Conservation (phyloP, 2,329 filamentous ascomycete genomes). For the Emmonsiellopsis sp. region DNA sequence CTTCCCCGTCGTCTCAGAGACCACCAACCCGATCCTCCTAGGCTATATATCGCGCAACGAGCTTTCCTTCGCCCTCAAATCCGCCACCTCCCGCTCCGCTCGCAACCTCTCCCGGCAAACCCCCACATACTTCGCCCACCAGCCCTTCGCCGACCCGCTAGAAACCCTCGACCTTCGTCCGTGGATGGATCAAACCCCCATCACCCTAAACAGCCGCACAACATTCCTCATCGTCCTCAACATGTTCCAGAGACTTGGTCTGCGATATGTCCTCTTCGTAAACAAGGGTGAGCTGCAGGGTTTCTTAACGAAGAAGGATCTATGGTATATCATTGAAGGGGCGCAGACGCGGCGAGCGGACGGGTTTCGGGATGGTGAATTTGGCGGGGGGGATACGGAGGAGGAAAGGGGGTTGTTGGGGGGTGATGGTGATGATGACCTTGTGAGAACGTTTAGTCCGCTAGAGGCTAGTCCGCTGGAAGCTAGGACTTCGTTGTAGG, state of each 20-base stretch:
- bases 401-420: conserved; percentile 28
- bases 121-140: conserved; percentile 75
- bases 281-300: conserved; percentile 75
- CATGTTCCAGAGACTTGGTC: conserved; percentile 89
- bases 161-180: conserved; percentile 78
- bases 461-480: conserved; percentile 8
- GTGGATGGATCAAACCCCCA: conserved; percentile 98
- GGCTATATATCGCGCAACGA: conserved; percentile 94
- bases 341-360: conserved; percentile 42
- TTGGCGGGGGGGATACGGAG: conserved; percentile 17
- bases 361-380: conserved; percentile 19
- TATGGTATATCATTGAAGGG: conserved; percentile 85
- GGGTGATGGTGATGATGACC: conserved; percentile 18
- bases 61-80: conserved; percentile 67
- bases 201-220: conserved; percentile 70
- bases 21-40: conserved; percentile 66
- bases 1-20: conserved; percentile 79
- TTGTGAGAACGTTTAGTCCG: conserved; percentile 5
- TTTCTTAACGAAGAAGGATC: conserved; percentile 91
- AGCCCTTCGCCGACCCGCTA: conserved; percentile 67
- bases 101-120: conserved; percentile 55
- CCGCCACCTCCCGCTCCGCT: conserved; percentile 41
- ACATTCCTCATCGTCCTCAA: conserved; percentile 75
- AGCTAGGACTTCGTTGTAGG: conserved; percentile 6
- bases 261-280: conserved; percentile 81